Percentiles rank a stretch among this genome's conserved stretches.
These are phyloP conservation scores for Zygnema circumcarinatum DNA, from an alignment of 139 green algal species.

Conservation along the genomic window DNA sequence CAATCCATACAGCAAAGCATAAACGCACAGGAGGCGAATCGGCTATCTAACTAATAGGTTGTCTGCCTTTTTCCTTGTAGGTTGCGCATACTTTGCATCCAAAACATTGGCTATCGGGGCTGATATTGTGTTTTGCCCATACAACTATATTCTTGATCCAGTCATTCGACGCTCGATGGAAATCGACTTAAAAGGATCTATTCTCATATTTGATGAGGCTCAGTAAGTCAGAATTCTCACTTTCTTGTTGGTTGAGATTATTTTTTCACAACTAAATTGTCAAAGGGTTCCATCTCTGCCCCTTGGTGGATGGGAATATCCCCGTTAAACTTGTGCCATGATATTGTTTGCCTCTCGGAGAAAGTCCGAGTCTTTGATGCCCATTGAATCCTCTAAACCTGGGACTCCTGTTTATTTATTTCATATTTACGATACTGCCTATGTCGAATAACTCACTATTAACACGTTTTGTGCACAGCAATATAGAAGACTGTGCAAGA, in stretches of 20 bases:
- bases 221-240: slow-evolving; percentile 69
- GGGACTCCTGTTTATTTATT: too few species aligned
- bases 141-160: slow-evolving; percentile 81
- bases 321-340: neutral
- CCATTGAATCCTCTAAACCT: too few species aligned
- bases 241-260: neutral
- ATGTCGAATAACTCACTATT: too few species aligned
- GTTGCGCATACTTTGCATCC: slow-evolving; percentile 89
- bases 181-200: slow-evolving; percentile 71
- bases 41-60: too few species aligned
- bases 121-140: slow-evolving; percentile 94
- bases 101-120: slow-evolving; percentile 72
- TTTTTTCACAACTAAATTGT: too few species aligned
- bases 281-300: neutral
- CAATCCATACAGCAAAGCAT: too few species aligned
- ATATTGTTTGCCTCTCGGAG: too few species aligned
- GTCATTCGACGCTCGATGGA: slow-evolving; percentile 77
- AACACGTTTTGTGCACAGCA: slow-evolving; percentile 54
- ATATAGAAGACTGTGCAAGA: slow-evolving; percentile 89
- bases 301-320: neutral
- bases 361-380: too few species aligned
- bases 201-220: slow-evolving; percentile 96
- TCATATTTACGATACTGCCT: too few species aligned
- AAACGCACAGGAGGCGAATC: too few species aligned
- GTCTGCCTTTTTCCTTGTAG: too few species aligned